phyloP scores from a whole-genome alignment of 768 basidiomycete species.

The Trametes meyenii region DNA sequence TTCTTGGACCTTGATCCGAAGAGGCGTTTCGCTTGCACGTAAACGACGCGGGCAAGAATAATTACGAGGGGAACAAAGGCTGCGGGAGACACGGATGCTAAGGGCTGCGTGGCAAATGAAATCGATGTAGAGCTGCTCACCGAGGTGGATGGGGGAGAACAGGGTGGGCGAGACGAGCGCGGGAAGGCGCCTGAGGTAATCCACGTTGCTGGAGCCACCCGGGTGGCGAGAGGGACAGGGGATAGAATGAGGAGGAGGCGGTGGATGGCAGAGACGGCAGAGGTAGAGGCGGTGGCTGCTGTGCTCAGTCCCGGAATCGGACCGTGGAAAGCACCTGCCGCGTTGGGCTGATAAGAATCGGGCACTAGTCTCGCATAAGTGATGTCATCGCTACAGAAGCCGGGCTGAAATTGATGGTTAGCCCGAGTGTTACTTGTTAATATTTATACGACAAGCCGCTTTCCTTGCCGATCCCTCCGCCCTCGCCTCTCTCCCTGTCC shows the following conservation, averaged over 20 bases:
- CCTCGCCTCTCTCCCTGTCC: conserved; percentile 10
- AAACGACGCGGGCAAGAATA: conserved; percentile 34
- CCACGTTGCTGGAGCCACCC: conserved; percentile 5
- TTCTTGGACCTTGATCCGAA: conserved; percentile 12
- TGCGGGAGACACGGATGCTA: background rate
- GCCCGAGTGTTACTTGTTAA: background rate
- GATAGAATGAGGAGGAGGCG: background rate
- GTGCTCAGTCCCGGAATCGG: background rate
- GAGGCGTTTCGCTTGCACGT: conserved; percentile 32
- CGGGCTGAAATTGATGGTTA: background rate
- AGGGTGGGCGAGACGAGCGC: conserved; percentile 20
- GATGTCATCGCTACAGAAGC: conserved; percentile 16
- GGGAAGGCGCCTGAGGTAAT: conserved; percentile 15
- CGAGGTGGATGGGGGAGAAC: conserved; percentile 28
- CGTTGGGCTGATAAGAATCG: background rate
- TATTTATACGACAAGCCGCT: background rate
- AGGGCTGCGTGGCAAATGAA: conserved; percentile 4
- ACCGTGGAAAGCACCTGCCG: conserved; percentile 16
- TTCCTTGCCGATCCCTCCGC: background rate
- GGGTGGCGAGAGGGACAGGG: background rate
- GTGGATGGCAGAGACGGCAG: background rate
- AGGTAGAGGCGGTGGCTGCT: background rate
- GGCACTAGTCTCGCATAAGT: background rate
- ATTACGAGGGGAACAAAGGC: conserved; percentile 31
- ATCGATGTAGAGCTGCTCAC: conserved; percentile 13